A percentile compares a stretch with the other conserved stretches of the same genome.
Conservation (phyloP, 768 basidiomycete species). For the Leccinum arenicola region DNA sequence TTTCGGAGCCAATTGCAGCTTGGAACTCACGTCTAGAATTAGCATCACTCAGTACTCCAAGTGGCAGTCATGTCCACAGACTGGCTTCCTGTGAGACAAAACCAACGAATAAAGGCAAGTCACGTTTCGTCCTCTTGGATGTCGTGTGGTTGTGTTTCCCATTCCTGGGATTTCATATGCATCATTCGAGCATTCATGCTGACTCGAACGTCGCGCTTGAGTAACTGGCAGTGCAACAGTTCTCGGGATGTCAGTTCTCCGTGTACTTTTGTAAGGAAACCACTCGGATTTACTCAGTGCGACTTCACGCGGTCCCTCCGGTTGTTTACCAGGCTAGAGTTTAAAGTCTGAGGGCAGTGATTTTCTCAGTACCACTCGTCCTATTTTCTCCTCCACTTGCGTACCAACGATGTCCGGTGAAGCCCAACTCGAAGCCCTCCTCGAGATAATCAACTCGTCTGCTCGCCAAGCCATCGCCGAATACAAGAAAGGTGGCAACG, state of each 20-base stretch:
- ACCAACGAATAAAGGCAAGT: slow-evolving; percentile 1
- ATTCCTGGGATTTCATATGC: slow-evolving; percentile 6
- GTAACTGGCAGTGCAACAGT: not conserved
- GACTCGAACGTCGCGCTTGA: not conserved
- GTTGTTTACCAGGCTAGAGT: not conserved
- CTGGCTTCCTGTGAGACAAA: slow-evolving; percentile 12
- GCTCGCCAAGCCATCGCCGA: slow-evolving; percentile 25
- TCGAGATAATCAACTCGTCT: slow-evolving; percentile 31
- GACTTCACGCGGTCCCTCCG: not conserved
- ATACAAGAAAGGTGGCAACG: slow-evolving; percentile 22
- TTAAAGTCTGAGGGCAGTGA: slow-evolving; percentile 5
- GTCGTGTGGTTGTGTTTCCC: not conserved
- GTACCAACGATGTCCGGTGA: slow-evolving; percentile 19
- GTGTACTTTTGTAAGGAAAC: not conserved
- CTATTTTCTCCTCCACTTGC: not conserved
- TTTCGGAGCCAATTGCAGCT: not conserved
- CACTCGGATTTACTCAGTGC: not conserved
- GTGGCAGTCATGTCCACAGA: not conserved
- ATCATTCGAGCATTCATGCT: not conserved
- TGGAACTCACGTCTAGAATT: not conserved
- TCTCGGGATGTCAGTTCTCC: not conserved
- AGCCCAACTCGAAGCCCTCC: slow-evolving; percentile 30
- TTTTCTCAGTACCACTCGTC: not conserved
- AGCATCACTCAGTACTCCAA: not conserved
- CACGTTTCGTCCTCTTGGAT: not conserved